phyloP scores from a whole-genome alignment of 371 early-diverging fungal genomes.

The Mortierella sp. region DNA sequence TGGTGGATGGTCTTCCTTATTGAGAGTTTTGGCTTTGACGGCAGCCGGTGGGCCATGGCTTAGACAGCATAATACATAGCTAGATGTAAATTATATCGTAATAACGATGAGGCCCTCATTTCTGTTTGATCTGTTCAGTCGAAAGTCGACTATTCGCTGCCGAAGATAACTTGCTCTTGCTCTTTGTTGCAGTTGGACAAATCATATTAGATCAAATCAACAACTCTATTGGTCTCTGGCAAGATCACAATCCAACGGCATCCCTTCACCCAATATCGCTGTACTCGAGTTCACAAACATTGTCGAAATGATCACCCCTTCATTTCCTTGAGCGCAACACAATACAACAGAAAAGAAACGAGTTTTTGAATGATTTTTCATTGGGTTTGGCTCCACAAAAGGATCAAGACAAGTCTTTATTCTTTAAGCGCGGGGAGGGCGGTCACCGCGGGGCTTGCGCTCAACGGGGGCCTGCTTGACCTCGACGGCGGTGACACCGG shows the following conservation, averaged over 20 bases:
- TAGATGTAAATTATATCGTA: neutral
- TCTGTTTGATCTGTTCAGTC: too few species aligned
- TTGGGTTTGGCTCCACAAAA: conserved; percentile 15
- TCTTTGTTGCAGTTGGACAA: too few species aligned
- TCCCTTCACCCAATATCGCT: too few species aligned
- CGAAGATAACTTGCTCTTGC: too few species aligned
- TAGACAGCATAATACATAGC: conserved; percentile 5
- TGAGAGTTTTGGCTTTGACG: conserved; percentile 52
- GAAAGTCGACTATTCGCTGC: too few species aligned
- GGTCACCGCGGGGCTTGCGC: conserved; percentile 58
- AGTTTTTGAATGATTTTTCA: neutral
- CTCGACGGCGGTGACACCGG: conserved; percentile 76
- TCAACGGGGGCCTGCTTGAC: conserved; percentile 55
- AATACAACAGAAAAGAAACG: neutral
- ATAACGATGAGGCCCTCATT: too few species aligned
- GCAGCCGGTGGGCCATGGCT: conserved; percentile 57
- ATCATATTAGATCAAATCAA: too few species aligned
- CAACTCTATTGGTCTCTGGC: too few species aligned
- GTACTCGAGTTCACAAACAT: too few species aligned
- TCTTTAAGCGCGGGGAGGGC: conserved; percentile 56
- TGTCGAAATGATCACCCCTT: too few species aligned
- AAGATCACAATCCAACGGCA: too few species aligned
- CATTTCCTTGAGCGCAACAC: neutral
- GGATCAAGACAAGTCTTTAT: conserved; percentile 38
- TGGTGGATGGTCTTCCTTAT: conserved; percentile 54